phyloP scores from a whole-genome alignment of 2,329 filamentous ascomycete species.

The Claviceps quebecensis region DNA sequence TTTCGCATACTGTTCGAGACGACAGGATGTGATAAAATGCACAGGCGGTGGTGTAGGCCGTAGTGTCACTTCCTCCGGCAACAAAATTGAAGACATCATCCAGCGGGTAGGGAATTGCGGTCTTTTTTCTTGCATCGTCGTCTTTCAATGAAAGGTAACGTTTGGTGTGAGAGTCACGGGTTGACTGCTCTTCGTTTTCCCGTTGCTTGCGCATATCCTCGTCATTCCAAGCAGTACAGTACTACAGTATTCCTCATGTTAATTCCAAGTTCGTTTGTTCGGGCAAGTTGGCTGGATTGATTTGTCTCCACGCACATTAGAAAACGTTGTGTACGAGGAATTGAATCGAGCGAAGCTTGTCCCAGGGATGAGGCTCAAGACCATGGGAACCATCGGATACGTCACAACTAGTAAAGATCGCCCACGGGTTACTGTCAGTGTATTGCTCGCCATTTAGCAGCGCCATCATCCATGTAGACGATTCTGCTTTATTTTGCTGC shows the following conservation, averaged over 20 bases:
- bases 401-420: background rate
- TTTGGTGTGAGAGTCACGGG: background rate
- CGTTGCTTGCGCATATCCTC: background rate
- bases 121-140: background rate
- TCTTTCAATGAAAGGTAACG: background rate
- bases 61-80: slow-evolving; percentile 1
- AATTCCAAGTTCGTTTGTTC: too few species aligned
- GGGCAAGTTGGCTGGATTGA: too few species aligned
- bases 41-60: background rate
- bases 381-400: background rate
- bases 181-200: background rate
- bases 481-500: too few species aligned
- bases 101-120: background rate
- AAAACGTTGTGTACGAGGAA: background rate
- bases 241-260: background rate
- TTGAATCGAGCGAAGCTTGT: background rate
- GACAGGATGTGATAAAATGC: slow-evolving; percentile 1
- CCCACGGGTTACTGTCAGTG: too few species aligned
- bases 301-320: background rate
- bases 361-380: background rate
- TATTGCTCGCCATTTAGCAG: too few species aligned
- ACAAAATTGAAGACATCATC: slow-evolving; percentile 1
- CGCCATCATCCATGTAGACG: too few species aligned
- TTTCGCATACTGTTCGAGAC: background rate
- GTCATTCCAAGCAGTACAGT: background rate